Conservation (phyloP, 768 basidiomycete species). For the Lactarius hengduanensis region DNA sequence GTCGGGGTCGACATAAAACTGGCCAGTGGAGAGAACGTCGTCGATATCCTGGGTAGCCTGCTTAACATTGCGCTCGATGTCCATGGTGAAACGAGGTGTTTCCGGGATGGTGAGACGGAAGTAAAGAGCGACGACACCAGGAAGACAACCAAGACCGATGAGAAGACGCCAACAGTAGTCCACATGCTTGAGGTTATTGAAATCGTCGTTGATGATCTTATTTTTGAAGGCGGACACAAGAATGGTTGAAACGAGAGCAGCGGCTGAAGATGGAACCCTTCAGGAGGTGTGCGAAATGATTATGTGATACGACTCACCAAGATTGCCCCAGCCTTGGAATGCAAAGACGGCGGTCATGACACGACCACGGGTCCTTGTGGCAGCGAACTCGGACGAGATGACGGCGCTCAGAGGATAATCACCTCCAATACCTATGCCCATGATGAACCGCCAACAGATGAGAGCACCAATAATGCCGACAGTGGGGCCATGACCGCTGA, state of each 20-base stretch:
- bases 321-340: constrained; percentile 84
- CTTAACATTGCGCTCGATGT: constrained; percentile 79
- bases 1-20: constrained; percentile 51
- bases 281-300: not conserved
- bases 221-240: constrained; percentile 67
- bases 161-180: constrained; percentile 85
- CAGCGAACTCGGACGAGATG: constrained; percentile 87
- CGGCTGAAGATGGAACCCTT: constrained; percentile 39
- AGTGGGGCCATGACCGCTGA: constrained; percentile 65
- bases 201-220: constrained; percentile 47
- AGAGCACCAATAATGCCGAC: constrained; percentile 73
- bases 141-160: constrained; percentile 85
- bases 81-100: constrained; percentile 90
- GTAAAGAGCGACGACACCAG: constrained; percentile 78
- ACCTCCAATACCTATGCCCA: constrained; percentile 84
- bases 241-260: constrained; percentile 65
- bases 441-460: constrained; percentile 81
- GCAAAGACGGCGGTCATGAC: constrained; percentile 92
- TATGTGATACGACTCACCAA: constrained; percentile 45
- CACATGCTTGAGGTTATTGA: constrained; percentile 46
- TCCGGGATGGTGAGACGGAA: constrained; percentile 93
- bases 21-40: constrained; percentile 55
- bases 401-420: constrained; percentile 86
- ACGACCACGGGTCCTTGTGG: constrained; percentile 71
- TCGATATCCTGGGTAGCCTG: constrained; percentile 75